phyloP scores from a whole-genome alignment of 2,329 filamentous ascomycete genomes.

The Trichoderma koningii region DNA sequence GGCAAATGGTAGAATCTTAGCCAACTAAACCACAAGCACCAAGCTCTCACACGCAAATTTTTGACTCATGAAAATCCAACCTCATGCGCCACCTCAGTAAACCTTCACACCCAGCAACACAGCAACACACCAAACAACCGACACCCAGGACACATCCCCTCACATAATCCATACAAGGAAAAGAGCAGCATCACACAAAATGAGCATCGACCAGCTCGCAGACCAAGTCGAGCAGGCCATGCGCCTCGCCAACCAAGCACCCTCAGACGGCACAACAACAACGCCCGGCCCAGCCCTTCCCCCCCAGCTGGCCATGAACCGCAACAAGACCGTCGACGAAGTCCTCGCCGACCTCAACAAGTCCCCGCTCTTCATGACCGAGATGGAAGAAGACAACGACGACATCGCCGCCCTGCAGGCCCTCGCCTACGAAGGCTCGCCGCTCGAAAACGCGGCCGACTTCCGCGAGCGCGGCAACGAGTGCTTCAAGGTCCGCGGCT shows the following conservation, averaged over 20 bases:
- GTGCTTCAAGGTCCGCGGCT: conserved; percentile 71
- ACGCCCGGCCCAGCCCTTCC: conserved; percentile 43
- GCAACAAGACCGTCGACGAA: conserved; percentile 56
- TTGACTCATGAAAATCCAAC: conserved; percentile 15
- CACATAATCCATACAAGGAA: background rate
- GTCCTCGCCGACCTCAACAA: conserved; percentile 60
- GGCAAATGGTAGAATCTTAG: background rate
- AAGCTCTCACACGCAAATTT: conserved; percentile 10
- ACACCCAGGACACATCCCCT: background rate
- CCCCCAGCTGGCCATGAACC: conserved; percentile 45
- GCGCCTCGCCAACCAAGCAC: conserved; percentile 31
- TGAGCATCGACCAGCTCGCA: conserved; percentile 49
- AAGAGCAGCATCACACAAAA: conserved; percentile 21
- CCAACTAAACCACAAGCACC: conserved; percentile 4
- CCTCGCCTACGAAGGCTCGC: conserved; percentile 88
- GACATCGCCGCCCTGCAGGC: conserved; percentile 86
- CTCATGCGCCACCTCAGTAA: conserved; percentile 5
- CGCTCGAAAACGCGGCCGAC: conserved; percentile 75
- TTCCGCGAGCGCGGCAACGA: conserved; percentile 96
- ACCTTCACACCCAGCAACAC: background rate
- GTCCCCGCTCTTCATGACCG: conserved; percentile 92
- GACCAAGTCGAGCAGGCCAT: conserved; percentile 45
- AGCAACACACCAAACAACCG: background rate
- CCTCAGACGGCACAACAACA: conserved; percentile 40
- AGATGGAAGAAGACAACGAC: conserved; percentile 82